Evolutionary conservation across 1,284 basidiomycete species (phyloP), one percentile per base, ranked within the genome.

Genomic region (Fomitopsis betulina): DNA sequence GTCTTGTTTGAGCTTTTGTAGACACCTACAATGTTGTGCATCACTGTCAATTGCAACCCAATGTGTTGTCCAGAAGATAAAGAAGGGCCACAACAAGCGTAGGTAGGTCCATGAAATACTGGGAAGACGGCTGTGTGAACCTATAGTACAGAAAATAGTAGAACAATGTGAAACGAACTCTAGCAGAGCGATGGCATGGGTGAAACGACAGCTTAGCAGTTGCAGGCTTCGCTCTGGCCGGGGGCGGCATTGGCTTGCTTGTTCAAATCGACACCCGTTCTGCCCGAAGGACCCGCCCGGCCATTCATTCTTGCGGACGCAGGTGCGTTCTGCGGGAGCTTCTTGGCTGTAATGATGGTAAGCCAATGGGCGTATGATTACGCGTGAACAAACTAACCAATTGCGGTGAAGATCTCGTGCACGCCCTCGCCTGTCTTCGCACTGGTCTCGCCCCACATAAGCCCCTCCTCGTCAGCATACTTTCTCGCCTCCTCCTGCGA

Each of bases 361-460:
- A 53, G 54, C 30, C 15, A 19, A 17, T n/a, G 23, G 58, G 42
- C 55, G 49, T 56, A 42, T 32, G 13, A 15, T n/a, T 27, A 62
- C 55, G 54, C 9, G n/a, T 39, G 13, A 13, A 12, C 10, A 10
- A 7, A 74, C 85, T 60, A 62, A 91, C 91, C 91, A 64, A 96
- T 95, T 30, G 89, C 85, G 58, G 86, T 88, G 75, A 96, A 98
- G 67, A 96, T 87, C 58, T 93, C 91, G 54, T 87, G 76, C 25
- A 98, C 96, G 61, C 93, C 93, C 60, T 94, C 89, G 42, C 95
- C 94, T 35, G 87, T 82, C 84, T 98, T 98, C 53, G 96, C 96
- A 72, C 93, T 96, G 1, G 96, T 96, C 78, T 98, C 96, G 58
- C 87, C 86, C 89, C 96, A 98, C 84, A 98, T 89, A 58, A 98